Percentiles rank a stretch among this genome's conserved stretches.
Conservation (phyloP, 768 basidiomycete genomes). For the Tricholoma matsutake region DNA sequence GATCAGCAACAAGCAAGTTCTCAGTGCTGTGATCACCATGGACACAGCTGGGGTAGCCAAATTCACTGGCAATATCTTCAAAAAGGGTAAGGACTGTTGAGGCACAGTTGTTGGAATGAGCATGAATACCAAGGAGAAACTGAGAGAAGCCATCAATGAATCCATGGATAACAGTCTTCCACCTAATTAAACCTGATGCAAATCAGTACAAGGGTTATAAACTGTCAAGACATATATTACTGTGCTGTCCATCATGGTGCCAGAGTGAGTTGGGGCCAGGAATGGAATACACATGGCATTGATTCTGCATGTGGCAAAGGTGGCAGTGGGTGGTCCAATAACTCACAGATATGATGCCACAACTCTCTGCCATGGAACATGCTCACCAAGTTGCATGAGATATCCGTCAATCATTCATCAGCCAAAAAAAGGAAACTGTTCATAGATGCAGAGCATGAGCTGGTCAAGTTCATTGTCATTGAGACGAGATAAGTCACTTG, state of each 20-base stretch:
- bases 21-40: slow-evolving; percentile 32
- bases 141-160: slow-evolving; percentile 29
- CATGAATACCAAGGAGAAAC: slow-evolving; percentile 31
- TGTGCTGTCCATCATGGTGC: slow-evolving; percentile 33
- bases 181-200: slow-evolving; percentile 27
- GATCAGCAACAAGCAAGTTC: slow-evolving; percentile 29
- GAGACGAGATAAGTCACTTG: neutral
- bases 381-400: slow-evolving; percentile 12
- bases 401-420: slow-evolving; percentile 20
- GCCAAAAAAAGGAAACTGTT: slow-evolving; percentile 20
- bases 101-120: slow-evolving; percentile 38
- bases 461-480: slow-evolving; percentile 17
- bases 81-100: slow-evolving; percentile 39
- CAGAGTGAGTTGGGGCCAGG: slow-evolving; percentile 27
- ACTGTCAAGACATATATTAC: slow-evolving; percentile 11
- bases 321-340: slow-evolving; percentile 8
- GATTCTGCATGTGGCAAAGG: slow-evolving; percentile 15
- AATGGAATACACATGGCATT: slow-evolving; percentile 20
- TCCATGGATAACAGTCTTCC: slow-evolving; percentile 29
- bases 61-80: slow-evolving; percentile 10
- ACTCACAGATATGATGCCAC: slow-evolving; percentile 19
- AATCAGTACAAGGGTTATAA: neutral
- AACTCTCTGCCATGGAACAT: slow-evolving; percentile 16
- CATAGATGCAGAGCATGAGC: slow-evolving; percentile 13
- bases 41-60: slow-evolving; percentile 32